Percentiles rank a stretch among this genome's conserved stretches.
Conservation (phyloP, 163 green algal species). For the Scenedesmus sp. region DNA sequence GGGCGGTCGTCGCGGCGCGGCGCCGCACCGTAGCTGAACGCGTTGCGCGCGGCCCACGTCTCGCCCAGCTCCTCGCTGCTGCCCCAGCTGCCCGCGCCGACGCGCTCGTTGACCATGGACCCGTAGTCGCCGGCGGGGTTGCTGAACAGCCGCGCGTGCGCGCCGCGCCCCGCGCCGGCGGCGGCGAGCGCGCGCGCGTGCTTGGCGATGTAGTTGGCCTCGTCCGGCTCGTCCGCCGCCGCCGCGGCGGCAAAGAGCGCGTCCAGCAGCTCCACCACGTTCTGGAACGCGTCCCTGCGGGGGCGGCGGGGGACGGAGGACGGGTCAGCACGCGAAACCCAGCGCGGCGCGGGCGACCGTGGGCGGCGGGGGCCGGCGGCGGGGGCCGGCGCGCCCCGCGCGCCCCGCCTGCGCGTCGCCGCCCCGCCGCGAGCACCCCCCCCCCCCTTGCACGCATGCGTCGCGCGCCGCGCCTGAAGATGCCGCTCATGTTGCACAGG, state of each 20-base stretch:
- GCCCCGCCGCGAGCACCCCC: too few relatives aligned
- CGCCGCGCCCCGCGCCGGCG: conserved; percentile 33
- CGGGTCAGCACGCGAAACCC: too few relatives aligned
- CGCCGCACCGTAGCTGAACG: conserved; percentile 90
- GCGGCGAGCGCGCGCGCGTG: conserved; percentile 80
- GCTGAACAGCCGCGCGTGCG: conserved; percentile 20
- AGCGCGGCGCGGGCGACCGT: too few relatives aligned
- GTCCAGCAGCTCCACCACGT: conserved; percentile 96
- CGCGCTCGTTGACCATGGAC: conserved; percentile 97
- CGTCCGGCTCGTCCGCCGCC: conserved; percentile 78
- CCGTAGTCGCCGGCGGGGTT: conserved; percentile 82
- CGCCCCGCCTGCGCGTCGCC: too few relatives aligned
- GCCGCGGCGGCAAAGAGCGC: conserved; percentile 90
- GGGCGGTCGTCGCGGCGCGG: neutral
- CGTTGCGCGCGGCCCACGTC: conserved; percentile 94
- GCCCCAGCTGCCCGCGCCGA: conserved; percentile 82
- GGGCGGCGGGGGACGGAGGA: conserved; percentile 97
- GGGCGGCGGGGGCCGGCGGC: too few relatives aligned
- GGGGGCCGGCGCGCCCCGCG: too few relatives aligned
- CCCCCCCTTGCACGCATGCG: too few relatives aligned
- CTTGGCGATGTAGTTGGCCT: conserved; percentile 94
- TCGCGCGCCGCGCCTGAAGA: too few relatives aligned
- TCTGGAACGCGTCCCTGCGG: conserved; percentile 78
- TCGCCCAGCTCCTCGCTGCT: conserved; percentile 90
- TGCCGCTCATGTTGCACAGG: conserved; percentile 96